Conservation (phyloP, 192 early-diverging fungal genomes). For the Gryganskiella cystojenkinii region DNA sequence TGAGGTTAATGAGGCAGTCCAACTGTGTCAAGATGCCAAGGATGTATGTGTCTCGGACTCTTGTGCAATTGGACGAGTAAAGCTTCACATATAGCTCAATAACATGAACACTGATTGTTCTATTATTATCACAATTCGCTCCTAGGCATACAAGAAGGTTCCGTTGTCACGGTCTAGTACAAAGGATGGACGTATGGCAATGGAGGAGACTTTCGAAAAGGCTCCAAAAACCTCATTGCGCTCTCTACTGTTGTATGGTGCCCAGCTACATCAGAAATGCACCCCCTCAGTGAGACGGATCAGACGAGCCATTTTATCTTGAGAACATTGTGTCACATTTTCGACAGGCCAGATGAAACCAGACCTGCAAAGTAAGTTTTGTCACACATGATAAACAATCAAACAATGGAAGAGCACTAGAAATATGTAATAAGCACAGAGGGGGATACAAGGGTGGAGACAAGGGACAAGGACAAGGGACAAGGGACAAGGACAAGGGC, state of each 20-base stretch:
- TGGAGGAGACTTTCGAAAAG: not conserved
- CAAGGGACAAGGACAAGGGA: too few species aligned
- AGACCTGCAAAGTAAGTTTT: too few species aligned
- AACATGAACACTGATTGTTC: not conserved
- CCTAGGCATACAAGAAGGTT: not conserved
- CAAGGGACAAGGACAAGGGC: too few species aligned
- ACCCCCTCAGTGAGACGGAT: too few species aligned
- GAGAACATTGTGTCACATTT: not conserved
- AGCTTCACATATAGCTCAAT: not conserved
- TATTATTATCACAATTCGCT: not conserved
- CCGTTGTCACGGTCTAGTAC: not conserved
- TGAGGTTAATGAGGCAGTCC: not conserved
- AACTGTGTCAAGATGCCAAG: not conserved
- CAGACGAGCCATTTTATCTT: conserved; percentile 4
- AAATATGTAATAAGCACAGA: too few species aligned
- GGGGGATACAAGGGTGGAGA: too few species aligned
- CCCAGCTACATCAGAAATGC: too few species aligned
- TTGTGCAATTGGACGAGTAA: not conserved
- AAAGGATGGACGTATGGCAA: not conserved
- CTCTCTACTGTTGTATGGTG: not conserved
- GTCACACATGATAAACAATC: too few species aligned
- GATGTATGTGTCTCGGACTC: not conserved
- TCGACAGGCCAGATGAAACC: conserved; percentile 1
- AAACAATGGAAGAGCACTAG: too few species aligned
- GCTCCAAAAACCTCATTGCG: not conserved